These are phyloP conservation scores for Xylaria scruposa DNA, from an alignment of 495 filamentous ascomycete species.

Conservation along the genomic window DNA sequence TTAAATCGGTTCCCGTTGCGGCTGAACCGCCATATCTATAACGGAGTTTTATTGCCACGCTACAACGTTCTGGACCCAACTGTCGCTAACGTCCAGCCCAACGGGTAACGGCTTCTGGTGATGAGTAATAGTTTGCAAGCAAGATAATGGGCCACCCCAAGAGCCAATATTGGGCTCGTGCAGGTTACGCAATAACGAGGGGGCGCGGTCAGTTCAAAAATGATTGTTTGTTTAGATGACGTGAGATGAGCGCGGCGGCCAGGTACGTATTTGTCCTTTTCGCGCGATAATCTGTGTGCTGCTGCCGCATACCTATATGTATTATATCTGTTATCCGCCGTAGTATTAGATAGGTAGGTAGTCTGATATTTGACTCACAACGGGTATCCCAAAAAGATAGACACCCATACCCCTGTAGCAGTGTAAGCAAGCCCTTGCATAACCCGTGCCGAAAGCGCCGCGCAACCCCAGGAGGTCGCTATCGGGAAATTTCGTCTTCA, in stretches of 20 bases:
- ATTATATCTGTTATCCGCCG: conserved; percentile 8
- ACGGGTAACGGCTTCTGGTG: background rate
- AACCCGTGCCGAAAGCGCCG: background rate
- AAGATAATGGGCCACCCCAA: background rate
- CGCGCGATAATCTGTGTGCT: background rate
- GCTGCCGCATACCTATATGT: background rate
- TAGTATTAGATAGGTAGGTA: conserved; percentile 5
- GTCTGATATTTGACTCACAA: background rate
- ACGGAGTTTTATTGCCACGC: background rate
- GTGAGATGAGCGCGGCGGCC: background rate
- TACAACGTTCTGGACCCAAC: background rate
- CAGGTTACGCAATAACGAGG: background rate
- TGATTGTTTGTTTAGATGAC: background rate
- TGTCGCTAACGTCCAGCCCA: background rate
- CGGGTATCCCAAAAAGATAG: conserved; percentile 9
- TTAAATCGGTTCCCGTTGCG: background rate
- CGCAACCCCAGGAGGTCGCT: background rate
- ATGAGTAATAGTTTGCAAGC: conserved; percentile 14
- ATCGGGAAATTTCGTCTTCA: conserved; percentile 28
- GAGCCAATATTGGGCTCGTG: conserved; percentile 5
- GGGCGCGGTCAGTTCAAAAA: background rate
- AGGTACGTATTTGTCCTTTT: background rate
- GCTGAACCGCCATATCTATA: background rate
- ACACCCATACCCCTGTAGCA: background rate
- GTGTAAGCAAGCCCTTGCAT: conserved; percentile 12